Conservation (phyloP, 768 basidiomycete species). For the Lentinula lateritia region DNA sequence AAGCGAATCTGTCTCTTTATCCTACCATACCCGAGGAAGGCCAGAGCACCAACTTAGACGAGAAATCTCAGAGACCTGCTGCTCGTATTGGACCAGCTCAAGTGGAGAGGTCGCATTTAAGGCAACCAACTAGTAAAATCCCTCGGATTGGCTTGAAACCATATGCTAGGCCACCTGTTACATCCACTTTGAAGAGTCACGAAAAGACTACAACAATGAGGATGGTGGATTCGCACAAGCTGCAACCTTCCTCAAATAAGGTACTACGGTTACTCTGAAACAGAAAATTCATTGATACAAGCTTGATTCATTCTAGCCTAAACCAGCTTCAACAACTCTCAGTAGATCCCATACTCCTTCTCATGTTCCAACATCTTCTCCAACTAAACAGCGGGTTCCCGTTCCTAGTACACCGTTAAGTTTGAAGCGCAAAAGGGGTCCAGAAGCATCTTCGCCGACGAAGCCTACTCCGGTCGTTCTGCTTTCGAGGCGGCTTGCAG, state of each 20-base stretch:
- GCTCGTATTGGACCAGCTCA: conserved; percentile 3
- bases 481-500: background rate
- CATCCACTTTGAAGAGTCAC: background rate
- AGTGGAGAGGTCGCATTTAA: conserved; percentile 38
- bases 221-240: conserved; percentile 11
- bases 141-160: conserved; percentile 57
- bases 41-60: conserved; percentile 6
- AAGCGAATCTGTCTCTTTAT: background rate
- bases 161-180: conserved; percentile 37
- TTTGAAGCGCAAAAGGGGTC: conserved; percentile 38
- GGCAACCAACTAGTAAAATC: conserved; percentile 52
- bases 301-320: background rate
- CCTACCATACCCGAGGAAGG: conserved; percentile 28
- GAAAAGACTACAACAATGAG: conserved; percentile 10
- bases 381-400: conserved; percentile 12
- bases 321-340: background rate
- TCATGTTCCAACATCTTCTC: background rate
- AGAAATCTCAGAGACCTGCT: background rate
- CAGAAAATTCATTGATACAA: background rate
- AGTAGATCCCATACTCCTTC: background rate
- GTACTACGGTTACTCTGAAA: background rate
- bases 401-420: conserved; percentile 9
- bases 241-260: background rate
- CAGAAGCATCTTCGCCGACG: conserved; percentile 18
- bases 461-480: conserved; percentile 8